A percentile compares a stretch with the other conserved stretches of the same genome.
These are phyloP conservation scores for Pyrenopolyporus hunteri DNA, from an alignment of 495 filamentous ascomycete species.

Conservation along the genomic window DNA sequence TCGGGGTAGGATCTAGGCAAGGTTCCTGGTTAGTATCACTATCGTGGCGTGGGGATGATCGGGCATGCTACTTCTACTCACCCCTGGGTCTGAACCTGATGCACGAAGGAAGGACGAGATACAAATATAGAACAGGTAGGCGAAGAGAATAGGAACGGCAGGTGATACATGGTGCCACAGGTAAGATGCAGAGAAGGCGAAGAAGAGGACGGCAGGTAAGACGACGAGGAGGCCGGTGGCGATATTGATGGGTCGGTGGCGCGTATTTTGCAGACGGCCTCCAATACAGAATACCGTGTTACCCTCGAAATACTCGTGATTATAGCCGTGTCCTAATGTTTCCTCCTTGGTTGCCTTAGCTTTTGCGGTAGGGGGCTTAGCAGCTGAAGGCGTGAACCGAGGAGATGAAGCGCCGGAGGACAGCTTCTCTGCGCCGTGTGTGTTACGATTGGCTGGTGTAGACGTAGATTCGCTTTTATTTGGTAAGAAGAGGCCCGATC, in stretches of 20 bases:
- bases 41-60: background rate
- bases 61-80: constrained; percentile 57
- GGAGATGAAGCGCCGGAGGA: constrained; percentile 79
- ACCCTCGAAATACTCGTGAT: constrained; percentile 90
- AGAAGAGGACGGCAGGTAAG: constrained; percentile 80
- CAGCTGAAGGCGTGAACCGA: constrained; percentile 50
- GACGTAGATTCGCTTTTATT: constrained; percentile 50
- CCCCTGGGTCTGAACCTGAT: constrained; percentile 87
- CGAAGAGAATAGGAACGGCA: constrained; percentile 88
- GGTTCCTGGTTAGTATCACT: constrained; percentile 31
- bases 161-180: constrained; percentile 90
- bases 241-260: constrained; percentile 89
- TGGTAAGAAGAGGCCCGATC: constrained; percentile 69
- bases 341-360: constrained; percentile 38
- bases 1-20: constrained; percentile 75
- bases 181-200: constrained; percentile 86
- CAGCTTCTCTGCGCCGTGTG: constrained; percentile 73
- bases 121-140: constrained; percentile 86
- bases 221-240: constrained; percentile 79
- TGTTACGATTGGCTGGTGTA: constrained; percentile 58
- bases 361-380: constrained; percentile 35
- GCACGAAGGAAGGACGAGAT: constrained; percentile 93
- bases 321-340: constrained; percentile 63
- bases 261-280: constrained; percentile 85
- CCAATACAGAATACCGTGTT: constrained; percentile 89